These are phyloP conservation scores for Penicillium longicatenatum DNA, from an alignment of 495 filamentous ascomycete genomes.

Conservation along the genomic window DNA sequence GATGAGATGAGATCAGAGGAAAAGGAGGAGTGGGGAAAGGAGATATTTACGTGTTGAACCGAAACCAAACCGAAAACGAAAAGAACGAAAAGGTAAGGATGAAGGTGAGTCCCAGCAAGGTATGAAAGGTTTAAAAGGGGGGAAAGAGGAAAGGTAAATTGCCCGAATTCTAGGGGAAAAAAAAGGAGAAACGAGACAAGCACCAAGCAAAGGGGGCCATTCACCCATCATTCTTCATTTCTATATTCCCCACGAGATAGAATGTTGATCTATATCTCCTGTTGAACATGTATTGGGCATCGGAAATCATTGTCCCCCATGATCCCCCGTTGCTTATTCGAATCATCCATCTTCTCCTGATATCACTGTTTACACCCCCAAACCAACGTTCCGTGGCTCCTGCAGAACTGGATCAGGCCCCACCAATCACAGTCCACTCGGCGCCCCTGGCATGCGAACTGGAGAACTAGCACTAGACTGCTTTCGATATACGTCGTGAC, in stretches of 20 bases:
- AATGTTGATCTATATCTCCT: neutral
- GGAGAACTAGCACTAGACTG: neutral
- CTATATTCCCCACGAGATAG: neutral
- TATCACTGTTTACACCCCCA: slow-evolving; percentile 3
- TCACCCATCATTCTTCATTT: neutral
- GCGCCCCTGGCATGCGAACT: slow-evolving; percentile 20
- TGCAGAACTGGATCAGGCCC: slow-evolving; percentile 28
- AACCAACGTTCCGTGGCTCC: slow-evolving; percentile 26
- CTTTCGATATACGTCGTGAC: neutral
- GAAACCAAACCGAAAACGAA: slow-evolving; percentile 1
- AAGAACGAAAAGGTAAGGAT: neutral
- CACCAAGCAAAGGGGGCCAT: slow-evolving; percentile 13
- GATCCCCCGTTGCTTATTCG: neutral
- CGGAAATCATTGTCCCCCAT: neutral
- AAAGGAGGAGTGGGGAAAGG: slow-evolving; percentile 11
- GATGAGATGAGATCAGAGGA: slow-evolving; percentile 5
- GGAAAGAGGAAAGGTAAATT: neutral
- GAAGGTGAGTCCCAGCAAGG: neutral
- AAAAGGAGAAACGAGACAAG: slow-evolving; percentile 23
- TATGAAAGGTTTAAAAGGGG: slow-evolving; percentile 1
- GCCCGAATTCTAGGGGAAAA: neutral
- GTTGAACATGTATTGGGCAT: too few species aligned
- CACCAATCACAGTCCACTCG: slow-evolving; percentile 16
- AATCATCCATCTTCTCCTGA: neutral
- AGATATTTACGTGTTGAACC: slow-evolving; percentile 12